These are phyloP conservation scores for Mycena maculata DNA, from an alignment of 768 basidiomycete genomes.

Conservation along the genomic window DNA sequence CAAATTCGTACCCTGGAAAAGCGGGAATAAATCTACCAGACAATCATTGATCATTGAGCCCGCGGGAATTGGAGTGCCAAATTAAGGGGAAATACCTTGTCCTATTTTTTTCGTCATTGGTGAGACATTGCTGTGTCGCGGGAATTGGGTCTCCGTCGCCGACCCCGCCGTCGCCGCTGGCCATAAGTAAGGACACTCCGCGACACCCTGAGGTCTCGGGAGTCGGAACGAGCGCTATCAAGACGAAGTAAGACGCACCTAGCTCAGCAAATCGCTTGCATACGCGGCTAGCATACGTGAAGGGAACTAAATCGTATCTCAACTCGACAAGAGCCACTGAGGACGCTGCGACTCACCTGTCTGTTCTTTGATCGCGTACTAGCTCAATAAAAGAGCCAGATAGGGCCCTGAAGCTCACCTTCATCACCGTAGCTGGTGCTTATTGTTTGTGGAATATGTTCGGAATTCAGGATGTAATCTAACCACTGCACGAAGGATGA, in stretches of 20 bases:
- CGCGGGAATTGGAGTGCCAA: slow-evolving; percentile 52
- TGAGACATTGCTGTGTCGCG: slow-evolving; percentile 61
- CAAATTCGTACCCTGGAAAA: slow-evolving; percentile 68
- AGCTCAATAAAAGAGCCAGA: too few relatives aligned
- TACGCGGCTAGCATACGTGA: slow-evolving; percentile 64
- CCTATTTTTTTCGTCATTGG: slow-evolving; percentile 61
- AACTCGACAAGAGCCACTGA: neutral
- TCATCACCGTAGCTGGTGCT: slow-evolving; percentile 76
- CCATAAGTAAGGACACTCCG: slow-evolving; percentile 73
- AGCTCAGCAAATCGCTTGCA: slow-evolving; percentile 75
- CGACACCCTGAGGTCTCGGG: slow-evolving; percentile 60
- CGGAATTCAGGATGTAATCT: slow-evolving; percentile 62
- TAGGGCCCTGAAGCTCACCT: too few relatives aligned
- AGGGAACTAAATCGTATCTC: slow-evolving; percentile 57
- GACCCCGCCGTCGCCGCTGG: slow-evolving; percentile 77
- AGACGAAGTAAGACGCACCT: slow-evolving; percentile 47
- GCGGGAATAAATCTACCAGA: slow-evolving; percentile 57
- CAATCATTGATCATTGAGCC: neutral
- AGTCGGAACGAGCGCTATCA: neutral
- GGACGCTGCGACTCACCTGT: slow-evolving; percentile 56
- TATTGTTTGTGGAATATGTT: slow-evolving; percentile 66
- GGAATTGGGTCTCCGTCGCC: slow-evolving; percentile 71
- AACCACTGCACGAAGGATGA: slow-evolving; percentile 63
- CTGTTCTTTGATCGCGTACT: too few relatives aligned
- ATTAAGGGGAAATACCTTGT: slow-evolving; percentile 39